Evolutionary conservation across 108 stramenopile genomes (phyloP).

Genomic region (Fragilariopsis cylindrus): DNA sequence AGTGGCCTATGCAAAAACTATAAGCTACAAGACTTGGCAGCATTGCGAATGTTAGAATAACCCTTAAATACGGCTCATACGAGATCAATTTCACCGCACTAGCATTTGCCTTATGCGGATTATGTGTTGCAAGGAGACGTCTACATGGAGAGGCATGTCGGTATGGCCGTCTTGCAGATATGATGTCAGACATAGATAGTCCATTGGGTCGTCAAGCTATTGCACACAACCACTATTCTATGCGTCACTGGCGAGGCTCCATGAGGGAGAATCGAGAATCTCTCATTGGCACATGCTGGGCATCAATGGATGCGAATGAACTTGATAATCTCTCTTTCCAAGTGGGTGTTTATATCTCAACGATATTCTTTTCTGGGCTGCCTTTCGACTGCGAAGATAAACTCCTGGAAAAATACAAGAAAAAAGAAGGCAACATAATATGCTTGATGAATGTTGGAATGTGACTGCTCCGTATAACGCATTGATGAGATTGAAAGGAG

Average conservation of each 20-base stretch:
- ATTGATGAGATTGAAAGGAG: slow-evolving; percentile 14
- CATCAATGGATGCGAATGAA: slow-evolving; percentile 1
- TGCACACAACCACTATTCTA: neutral
- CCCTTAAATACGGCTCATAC: slow-evolving; percentile 14
- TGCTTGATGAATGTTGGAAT: slow-evolving; percentile 10
- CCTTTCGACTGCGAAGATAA: slow-evolving; percentile 6
- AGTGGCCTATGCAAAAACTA: slow-evolving; percentile 14
- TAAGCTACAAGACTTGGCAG: slow-evolving; percentile 2
- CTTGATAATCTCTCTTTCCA: slow-evolving; percentile 18
- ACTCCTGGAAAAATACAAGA: slow-evolving; percentile 9
- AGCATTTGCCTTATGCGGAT: slow-evolving; percentile 2
- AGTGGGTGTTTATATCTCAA: slow-evolving; percentile 23
- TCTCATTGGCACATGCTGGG: neutral
- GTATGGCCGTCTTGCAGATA: slow-evolving; percentile 16
- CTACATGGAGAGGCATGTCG: slow-evolving; percentile 19
- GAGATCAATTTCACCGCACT: slow-evolving; percentile 7
- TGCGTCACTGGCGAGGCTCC: slow-evolving; percentile 6
- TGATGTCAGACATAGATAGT: slow-evolving; percentile 12
- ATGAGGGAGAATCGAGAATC: neutral
- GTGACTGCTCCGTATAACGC: slow-evolving; percentile 5
- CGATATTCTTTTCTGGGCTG: slow-evolving; percentile 12
- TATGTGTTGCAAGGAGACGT: slow-evolving; percentile 3
- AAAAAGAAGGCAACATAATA: neutral
- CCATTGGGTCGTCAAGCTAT: slow-evolving; percentile 16
- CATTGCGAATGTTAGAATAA: slow-evolving; percentile 18